phyloP scores from a whole-genome alignment of 2,329 filamentous ascomycete genomes.

The Claviceps lovelessii region DNA sequence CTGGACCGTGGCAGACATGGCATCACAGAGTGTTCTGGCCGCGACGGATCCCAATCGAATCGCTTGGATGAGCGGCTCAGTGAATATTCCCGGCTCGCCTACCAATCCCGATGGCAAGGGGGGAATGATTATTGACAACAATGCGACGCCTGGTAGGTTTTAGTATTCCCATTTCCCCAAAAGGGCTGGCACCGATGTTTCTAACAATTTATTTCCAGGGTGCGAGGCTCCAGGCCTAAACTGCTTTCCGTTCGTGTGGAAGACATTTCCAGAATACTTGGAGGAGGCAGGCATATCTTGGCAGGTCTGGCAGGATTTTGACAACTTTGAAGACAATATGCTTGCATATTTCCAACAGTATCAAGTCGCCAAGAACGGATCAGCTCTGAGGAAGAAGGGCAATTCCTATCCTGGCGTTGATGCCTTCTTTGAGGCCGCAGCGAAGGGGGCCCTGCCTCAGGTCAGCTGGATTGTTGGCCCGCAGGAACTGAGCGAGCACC shows the following conservation, averaged over 20 bases:
- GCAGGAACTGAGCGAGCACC: conserved; percentile 29
- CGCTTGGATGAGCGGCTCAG: conserved; percentile 23
- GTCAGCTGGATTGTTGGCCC: conserved; percentile 38
- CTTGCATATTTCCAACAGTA: conserved; percentile 25
- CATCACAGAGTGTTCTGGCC: conserved; percentile 8
- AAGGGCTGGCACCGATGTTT: background rate
- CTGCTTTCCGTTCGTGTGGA: conserved; percentile 38
- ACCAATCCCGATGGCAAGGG: conserved; percentile 21
- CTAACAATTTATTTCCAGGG: conserved; percentile 5
- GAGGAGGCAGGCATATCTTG: conserved; percentile 33
- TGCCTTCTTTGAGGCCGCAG: conserved; percentile 33
- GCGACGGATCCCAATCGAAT: conserved; percentile 34
- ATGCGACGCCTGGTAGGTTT: conserved; percentile 11
- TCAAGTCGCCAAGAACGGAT: conserved; percentile 7
- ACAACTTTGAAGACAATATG: conserved; percentile 39
- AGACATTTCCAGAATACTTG: conserved; percentile 33
- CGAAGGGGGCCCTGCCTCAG: conserved; percentile 33
- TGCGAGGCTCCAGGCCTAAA: conserved; percentile 29
- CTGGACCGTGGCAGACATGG: conserved; percentile 25
- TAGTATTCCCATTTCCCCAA: too few species aligned
- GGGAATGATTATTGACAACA: conserved; percentile 34
- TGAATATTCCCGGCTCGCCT: conserved; percentile 30
- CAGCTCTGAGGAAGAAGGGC: conserved; percentile 6
- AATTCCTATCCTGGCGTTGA: conserved; percentile 32
- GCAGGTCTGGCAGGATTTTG: conserved; percentile 33